Evolutionary conservation across 164 flowering plant species (phyloP).

Genomic region (Sextonia rubra): DNA sequence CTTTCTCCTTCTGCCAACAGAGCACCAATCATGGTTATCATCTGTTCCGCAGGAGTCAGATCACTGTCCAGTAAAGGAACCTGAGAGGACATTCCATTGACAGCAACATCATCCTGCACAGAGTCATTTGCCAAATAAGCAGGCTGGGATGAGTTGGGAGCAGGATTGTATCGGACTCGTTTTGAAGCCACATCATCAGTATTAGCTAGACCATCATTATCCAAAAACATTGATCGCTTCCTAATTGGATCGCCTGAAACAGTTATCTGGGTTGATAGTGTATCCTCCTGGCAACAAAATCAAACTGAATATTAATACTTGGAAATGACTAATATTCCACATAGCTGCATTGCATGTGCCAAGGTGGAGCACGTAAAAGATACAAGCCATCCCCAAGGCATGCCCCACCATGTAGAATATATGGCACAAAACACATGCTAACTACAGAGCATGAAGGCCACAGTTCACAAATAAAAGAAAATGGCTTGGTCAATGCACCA

Average conservation of each 20-base stretch:
- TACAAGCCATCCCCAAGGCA: background rate
- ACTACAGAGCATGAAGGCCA: background rate
- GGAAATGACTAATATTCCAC: background rate
- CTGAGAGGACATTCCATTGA: conserved; percentile 52
- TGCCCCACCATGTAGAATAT: background rate
- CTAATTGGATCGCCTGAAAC: conserved; percentile 38
- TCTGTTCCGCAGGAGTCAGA: conserved; percentile 83
- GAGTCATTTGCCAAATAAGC: conserved; percentile 34
- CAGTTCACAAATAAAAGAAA: background rate
- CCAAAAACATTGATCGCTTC: conserved; percentile 51
- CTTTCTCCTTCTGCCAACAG: conserved; percentile 94
- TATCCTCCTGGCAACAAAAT: conserved; percentile 57
- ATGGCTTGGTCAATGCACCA: background rate
- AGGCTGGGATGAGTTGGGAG: conserved; percentile 18
- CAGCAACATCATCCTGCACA: conserved; percentile 35
- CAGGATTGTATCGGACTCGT: conserved; percentile 41
- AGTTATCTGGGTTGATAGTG: conserved; percentile 29
- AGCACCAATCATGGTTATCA: conserved; percentile 96
- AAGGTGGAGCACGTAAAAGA: background rate
- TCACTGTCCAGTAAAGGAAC: conserved; percentile 41
- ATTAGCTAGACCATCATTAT: conserved; percentile 39
- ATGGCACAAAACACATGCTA: background rate
- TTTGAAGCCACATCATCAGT: conserved; percentile 47
- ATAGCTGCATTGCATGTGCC: background rate
- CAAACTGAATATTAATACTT: conserved; percentile 8